phyloP scores from a whole-genome alignment of 2,329 filamentous ascomycete species.

The Diplodia mutila region DNA sequence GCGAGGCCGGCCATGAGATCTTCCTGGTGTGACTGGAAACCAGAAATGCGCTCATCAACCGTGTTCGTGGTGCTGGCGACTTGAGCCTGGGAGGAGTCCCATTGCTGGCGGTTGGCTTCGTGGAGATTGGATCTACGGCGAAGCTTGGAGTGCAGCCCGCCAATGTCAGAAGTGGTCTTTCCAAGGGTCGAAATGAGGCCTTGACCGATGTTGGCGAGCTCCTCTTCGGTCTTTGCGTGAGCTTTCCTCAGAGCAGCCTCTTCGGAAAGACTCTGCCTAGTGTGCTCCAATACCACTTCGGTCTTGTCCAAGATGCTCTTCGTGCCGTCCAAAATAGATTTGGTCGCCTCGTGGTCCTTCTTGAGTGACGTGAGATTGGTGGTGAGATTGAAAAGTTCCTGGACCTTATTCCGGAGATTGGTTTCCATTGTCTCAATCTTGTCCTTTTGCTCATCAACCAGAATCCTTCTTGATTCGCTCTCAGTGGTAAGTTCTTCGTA shows the following conservation, averaged over 20 bases:
- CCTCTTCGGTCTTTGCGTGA: slow-evolving; percentile 81
- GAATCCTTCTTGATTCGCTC: slow-evolving; percentile 87
- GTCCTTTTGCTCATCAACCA: slow-evolving; percentile 88
- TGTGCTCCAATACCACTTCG: slow-evolving; percentile 78
- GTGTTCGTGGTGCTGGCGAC: slow-evolving; percentile 76
- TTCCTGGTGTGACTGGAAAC: slow-evolving; percentile 74
- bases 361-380: slow-evolving; percentile 86
- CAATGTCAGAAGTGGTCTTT: slow-evolving; percentile 78
- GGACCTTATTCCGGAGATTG: slow-evolving; percentile 89
- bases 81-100: slow-evolving; percentile 75
- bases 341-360: slow-evolving; percentile 83
- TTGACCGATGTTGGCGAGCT: slow-evolving; percentile 72
- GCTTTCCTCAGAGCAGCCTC: slow-evolving; percentile 80
- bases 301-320: slow-evolving; percentile 84
- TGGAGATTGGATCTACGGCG: slow-evolving; percentile 84
- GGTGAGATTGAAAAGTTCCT: slow-evolving; percentile 85
- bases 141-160: slow-evolving; percentile 83
- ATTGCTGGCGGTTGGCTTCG: slow-evolving; percentile 74
- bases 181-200: slow-evolving; percentile 78
- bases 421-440: slow-evolving; percentile 91
- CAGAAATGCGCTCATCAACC: slow-evolving; percentile 74
- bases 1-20: slow-evolving; percentile 70
- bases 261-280: slow-evolving; percentile 74
- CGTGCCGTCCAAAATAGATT: slow-evolving; percentile 73
- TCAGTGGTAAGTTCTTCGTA: slow-evolving; percentile 91